A percentile compares a stretch with the other conserved stretches of the same genome.
These are phyloP conservation scores for Petunia hybrid DNA, from an alignment of 305 asterid genomes.

Conservation along the genomic window DNA sequence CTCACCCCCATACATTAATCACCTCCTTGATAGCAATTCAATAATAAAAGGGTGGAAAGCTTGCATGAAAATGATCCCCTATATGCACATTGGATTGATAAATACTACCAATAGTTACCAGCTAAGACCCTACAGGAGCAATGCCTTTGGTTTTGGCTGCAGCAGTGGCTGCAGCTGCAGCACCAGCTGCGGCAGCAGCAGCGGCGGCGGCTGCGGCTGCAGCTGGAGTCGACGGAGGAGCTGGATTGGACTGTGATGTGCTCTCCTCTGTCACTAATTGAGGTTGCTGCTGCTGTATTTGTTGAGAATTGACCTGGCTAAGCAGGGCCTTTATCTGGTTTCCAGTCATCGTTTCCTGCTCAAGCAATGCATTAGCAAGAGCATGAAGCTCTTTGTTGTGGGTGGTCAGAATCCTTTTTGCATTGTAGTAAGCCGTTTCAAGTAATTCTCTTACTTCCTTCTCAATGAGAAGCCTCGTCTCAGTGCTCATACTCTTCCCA, in stretches of 20 bases:
- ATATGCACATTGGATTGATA: constrained; percentile 30
- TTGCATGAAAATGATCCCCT: constrained; percentile 11
- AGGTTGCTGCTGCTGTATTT: constrained; percentile 46
- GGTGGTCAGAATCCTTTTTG: constrained; percentile 67
- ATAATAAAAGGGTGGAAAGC: constrained; percentile 4
- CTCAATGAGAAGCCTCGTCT: constrained; percentile 84
- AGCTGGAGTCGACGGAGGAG: constrained; percentile 53
- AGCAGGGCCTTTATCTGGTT: constrained; percentile 73
- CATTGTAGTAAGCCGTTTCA: constrained; percentile 79
- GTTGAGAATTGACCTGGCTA: constrained; percentile 50
- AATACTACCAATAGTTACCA: not conserved
- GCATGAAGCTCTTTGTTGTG: constrained; percentile 81
- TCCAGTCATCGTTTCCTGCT: constrained; percentile 84
- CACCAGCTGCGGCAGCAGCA: constrained; percentile 52
- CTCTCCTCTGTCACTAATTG: constrained; percentile 48
- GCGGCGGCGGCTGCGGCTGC: constrained; percentile 65
- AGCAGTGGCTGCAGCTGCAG: constrained; percentile 66
- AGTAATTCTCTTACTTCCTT: constrained; percentile 74
- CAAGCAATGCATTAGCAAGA: constrained; percentile 85
- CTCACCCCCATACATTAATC: constrained; percentile 26
- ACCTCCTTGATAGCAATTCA: constrained; percentile 18
- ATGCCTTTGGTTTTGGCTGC: constrained; percentile 85
- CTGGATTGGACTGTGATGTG: constrained; percentile 49
- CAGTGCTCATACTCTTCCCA: constrained; percentile 98
- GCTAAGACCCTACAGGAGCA: constrained; percentile 80